A percentile compares a stretch with the other conserved stretches of the same genome.
Evolutionary conservation across 2,329 filamentous ascomycete genomes (phyloP).

Genomic region (Fusarium torreyae): DNA sequence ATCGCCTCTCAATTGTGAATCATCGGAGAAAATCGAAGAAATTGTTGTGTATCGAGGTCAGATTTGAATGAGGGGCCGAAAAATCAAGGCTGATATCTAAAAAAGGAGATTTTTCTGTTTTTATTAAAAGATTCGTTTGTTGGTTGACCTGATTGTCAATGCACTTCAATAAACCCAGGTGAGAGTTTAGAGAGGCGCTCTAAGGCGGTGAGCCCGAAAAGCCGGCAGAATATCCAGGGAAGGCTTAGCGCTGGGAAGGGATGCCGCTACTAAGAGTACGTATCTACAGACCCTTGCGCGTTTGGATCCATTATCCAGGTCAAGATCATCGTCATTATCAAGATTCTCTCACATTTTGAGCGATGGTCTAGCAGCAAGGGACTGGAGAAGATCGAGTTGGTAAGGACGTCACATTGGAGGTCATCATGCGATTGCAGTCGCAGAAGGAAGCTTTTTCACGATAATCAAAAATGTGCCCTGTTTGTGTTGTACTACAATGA

Average conservation of each 20-base stretch:
- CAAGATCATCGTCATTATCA: conserved; percentile 25
- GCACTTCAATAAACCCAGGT: conserved; percentile 20
- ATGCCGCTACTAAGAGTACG: conserved; percentile 12
- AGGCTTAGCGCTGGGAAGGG: conserved; percentile 1
- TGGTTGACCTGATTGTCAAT: conserved; percentile 28
- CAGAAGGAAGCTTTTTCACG: not conserved
- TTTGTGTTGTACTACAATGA: not conserved
- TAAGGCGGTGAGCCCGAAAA: conserved; percentile 44
- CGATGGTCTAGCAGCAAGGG: conserved; percentile 18
- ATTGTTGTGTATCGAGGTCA: not conserved
- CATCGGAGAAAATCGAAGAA: conserved; percentile 17
- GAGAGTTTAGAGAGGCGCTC: conserved; percentile 33
- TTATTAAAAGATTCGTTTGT: conserved; percentile 29
- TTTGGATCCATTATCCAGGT: conserved; percentile 34
- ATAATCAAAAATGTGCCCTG: not conserved
- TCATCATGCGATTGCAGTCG: not conserved
- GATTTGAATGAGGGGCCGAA: not conserved
- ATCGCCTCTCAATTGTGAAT: conserved; percentile 29
- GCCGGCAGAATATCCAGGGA: conserved; percentile 41
- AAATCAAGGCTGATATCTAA: not conserved
- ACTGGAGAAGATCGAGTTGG: conserved; percentile 15
- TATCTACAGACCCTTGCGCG: conserved; percentile 30
- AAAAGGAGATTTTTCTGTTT: conserved; percentile 7
- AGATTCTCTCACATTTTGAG: conserved; percentile 26
- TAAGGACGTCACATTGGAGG: conserved; percentile 23